Percentiles rank a stretch among this genome's conserved stretches.
These are phyloP conservation scores for Pleurotus salmoneostramineus DNA, from an alignment of 768 basidiomycete genomes.

Conservation along the genomic window DNA sequence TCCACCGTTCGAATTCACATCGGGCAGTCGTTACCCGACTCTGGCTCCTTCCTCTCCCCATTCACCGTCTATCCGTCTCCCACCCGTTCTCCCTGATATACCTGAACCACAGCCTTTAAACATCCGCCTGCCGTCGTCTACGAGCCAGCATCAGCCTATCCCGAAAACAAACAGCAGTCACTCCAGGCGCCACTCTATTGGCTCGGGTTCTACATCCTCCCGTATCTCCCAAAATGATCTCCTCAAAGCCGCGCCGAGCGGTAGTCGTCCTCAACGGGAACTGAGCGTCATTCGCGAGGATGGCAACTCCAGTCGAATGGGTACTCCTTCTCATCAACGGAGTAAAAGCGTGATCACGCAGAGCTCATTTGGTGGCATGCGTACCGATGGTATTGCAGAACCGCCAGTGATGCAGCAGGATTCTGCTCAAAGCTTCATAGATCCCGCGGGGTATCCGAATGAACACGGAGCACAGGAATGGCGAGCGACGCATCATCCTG, in stretches of 20 bases:
- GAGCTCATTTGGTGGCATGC: not conserved
- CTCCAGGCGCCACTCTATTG: conserved; percentile 13
- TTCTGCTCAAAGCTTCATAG: not conserved
- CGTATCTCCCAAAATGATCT: conserved; percentile 32
- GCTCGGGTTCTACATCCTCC: conserved; percentile 22
- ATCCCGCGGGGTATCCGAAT: not conserved
- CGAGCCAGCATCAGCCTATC: not conserved
- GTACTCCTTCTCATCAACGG: not conserved
- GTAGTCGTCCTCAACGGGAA: not conserved
- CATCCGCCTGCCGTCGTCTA: not conserved
- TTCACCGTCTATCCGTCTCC: not conserved
- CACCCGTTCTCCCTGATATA: not conserved
- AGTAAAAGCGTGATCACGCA: conserved; percentile 1
- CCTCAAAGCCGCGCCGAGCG: not conserved
- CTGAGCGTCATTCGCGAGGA: conserved; percentile 1
- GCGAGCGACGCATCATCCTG: not conserved
- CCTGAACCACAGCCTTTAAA: not conserved
- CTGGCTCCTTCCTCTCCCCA: not conserved
- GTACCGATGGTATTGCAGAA: not conserved
- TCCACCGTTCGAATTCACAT: not conserved
- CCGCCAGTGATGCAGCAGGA: not conserved
- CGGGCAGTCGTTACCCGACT: not conserved
- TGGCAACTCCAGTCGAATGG: not conserved
- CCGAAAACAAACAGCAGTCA: conserved; percentile 1
- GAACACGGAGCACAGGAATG: not conserved